Base-by-base conservation (phyloP, 495 filamentous ascomycete genomes). In the Massariosphaeria phaeospora region DNA sequence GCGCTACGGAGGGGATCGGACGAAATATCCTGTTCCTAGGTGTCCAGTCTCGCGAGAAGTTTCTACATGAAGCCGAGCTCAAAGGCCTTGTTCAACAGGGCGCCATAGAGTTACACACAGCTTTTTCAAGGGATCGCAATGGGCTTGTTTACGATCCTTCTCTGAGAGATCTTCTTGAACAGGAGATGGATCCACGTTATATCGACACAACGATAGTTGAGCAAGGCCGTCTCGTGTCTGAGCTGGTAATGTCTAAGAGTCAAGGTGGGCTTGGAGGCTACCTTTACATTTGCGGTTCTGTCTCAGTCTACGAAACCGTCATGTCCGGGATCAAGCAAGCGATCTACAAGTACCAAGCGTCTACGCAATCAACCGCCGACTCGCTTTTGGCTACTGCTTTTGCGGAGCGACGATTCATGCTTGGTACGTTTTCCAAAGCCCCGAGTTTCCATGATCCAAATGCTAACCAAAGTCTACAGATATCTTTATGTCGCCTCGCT, bases 401-500 rank as follows among this genome's bases (percentile, higher is more conserved):
- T 49, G 75, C 75, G 0, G 75, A 78, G 57, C 68, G 75, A 0
- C 66, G 75, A 29, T 73, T 78, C 51, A 78, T 78, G 75, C 67
- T 78, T 1, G 50, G 45, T 48, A 48, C 5, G 29, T 26, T 5
- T 2, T 4, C 2, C 20, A 23, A 12, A 18, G 2, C 8, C 27
- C 2, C 6, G 7, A 25, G 3, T 17, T 21, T 18, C 7, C 13
- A 17, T 26, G 3, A 41, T 20, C 18, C 9, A 17, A 7, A 20
- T 23, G 13, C 38, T 40, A 5, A 36, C 34, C 13, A 4, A 40
- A 38, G n/a, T 40, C 3, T 35, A 6, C 17, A 48, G 75, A 78
- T 48, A 75, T 78, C 45, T 78, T 77, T 62, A 78, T 78, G 75
- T 76, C 75, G 12, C 75, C 75, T 6, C 73, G 70, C 55, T 69